Evolutionary conservation across 441 rosid species (phyloP), one percentile per base, ranked within the genome.

Genomic region (Gossypium gossypioides): DNA sequence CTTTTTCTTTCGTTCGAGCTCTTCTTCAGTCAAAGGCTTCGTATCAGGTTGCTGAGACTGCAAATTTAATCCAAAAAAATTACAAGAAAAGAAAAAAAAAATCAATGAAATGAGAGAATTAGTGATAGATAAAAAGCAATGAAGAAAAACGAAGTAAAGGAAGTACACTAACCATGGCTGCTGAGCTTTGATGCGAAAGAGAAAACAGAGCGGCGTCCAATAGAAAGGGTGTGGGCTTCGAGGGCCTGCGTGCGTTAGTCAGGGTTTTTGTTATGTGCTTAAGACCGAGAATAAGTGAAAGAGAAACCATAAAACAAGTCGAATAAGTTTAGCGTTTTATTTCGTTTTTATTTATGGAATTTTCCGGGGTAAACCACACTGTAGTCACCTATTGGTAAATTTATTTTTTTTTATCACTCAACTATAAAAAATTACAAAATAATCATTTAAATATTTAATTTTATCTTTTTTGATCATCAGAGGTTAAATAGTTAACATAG

Each of bases 1-100:
- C 84, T 86, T 94, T 91, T 90, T 90, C 88, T 94, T 89, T 42
- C 94, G 81, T 78, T 93, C 98, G 13, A 86, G 84, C 16, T 93
- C 98, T 75, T 91, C 93, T 24, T 78, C 85, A 3, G 80, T 80
- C 58, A 68, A 77, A 0, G 69, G 73, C 81, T 83, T 86, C 69
- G 77, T 79, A 75, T 87, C 93, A 42, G 84, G 63, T 67, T 81
- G 88, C 12, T 71, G 67, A 71, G 87, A 78, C 89, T 85, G 83
- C 66, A 24, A 68, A 82, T 37, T 51, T 25, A 72, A 34, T 18
- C 1, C 8, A 10, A 4, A 42, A 27, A 59, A 27, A 12, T 7
- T 8, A 55, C 22, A 19, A 48, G 16, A 51, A 8, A 9, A 0
- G 10, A 57, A 24, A 32, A 24, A 24, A 25, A 54, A 50, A 51